These are phyloP conservation scores for Fusarium ramigenum DNA, from an alignment of 2,329 filamentous ascomycete species.

Conservation along the genomic window DNA sequence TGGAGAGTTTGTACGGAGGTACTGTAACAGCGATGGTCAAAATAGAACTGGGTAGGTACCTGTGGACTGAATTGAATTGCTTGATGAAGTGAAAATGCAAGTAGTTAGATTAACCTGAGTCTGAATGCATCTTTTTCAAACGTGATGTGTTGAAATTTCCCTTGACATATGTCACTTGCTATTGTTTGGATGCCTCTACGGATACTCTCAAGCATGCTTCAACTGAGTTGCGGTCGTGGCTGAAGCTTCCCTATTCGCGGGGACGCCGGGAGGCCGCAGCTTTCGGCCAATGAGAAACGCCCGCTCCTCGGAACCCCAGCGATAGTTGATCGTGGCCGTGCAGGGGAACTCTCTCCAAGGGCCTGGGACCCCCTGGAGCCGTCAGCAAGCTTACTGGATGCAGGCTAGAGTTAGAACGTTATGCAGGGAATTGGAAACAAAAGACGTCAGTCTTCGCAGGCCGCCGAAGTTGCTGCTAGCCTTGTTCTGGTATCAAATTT, in stretches of 20 bases:
- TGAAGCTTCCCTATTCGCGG: slow-evolving; percentile 39
- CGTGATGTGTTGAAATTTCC: slow-evolving; percentile 24
- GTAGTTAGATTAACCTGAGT: not conserved
- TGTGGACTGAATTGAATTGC: not conserved
- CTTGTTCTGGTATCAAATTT: slow-evolving; percentile 27
- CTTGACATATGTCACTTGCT: not conserved
- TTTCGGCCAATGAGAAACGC: slow-evolving; percentile 27
- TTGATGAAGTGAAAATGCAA: not conserved
- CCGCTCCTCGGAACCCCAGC: not conserved
- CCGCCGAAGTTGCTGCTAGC: slow-evolving; percentile 13
- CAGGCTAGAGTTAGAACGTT: slow-evolving; percentile 21
- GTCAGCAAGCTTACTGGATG: slow-evolving; percentile 37
- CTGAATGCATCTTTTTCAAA: not conserved
- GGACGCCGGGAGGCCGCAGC: slow-evolving; percentile 41
- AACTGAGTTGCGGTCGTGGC: slow-evolving; percentile 34
- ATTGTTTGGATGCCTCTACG: slow-evolving; percentile 35
- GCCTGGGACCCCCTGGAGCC: slow-evolving; percentile 1
- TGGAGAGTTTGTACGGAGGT: not conserved
- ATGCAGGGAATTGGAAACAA: slow-evolving; percentile 8
- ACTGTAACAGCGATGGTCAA: not conserved
- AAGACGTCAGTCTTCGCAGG: slow-evolving; percentile 21
- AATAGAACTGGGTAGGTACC: not conserved
- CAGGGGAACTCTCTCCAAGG: slow-evolving; percentile 1
- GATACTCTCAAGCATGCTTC: slow-evolving; percentile 18
- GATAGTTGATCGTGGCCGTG: slow-evolving; percentile 35